These are phyloP conservation scores for Debaryomyces coudertii DNA, from an alignment of 1,139 yeast genomes.

Conservation along the genomic window DNA sequence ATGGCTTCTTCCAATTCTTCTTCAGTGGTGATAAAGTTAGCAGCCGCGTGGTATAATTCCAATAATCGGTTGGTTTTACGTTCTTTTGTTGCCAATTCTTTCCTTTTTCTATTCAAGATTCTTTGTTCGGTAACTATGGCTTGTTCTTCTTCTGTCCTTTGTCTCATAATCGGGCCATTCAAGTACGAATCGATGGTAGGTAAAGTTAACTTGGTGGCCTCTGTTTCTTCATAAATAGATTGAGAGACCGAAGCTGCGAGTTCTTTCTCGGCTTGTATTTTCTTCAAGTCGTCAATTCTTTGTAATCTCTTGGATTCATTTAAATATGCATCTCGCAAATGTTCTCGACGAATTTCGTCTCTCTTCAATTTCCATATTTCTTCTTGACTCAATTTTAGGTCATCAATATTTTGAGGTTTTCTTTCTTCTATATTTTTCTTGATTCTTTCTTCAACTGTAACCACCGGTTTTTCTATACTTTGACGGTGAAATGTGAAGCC, in stretches of 20 bases:
- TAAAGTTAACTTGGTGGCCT: conserved; percentile 66
- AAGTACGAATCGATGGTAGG: conserved; percentile 78
- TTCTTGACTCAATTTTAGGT: conserved; percentile 41
- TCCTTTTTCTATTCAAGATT: conserved; percentile 36
- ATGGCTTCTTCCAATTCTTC: conserved; percentile 61
- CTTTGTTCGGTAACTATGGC: conserved; percentile 48
- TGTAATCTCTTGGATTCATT: conserved; percentile 60
- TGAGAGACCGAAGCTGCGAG: conserved; percentile 28
- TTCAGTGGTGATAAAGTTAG: conserved; percentile 66
- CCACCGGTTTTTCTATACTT: conserved; percentile 55
- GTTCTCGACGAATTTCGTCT: conserved; percentile 73
- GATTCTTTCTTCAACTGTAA: conserved; percentile 63
- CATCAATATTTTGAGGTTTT: conserved; percentile 38
- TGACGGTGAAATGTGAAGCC: conserved; percentile 38
- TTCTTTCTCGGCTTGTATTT: conserved; percentile 27
- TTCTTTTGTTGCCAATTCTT: conserved; percentile 38
- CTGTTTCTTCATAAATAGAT: conserved; percentile 40
- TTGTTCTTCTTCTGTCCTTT: conserved; percentile 69
- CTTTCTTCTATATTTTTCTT: conserved; percentile 50
- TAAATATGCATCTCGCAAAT: conserved; percentile 66
- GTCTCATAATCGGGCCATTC: conserved; percentile 69
- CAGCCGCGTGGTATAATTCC: conserved; percentile 72
- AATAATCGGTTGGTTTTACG: conserved; percentile 59
- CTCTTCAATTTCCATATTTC: conserved; percentile 60
- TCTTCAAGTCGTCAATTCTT: conserved; percentile 41